phyloP scores from a whole-genome alignment of 768 basidiomycete genomes.

The Lactifluus echinatus region DNA sequence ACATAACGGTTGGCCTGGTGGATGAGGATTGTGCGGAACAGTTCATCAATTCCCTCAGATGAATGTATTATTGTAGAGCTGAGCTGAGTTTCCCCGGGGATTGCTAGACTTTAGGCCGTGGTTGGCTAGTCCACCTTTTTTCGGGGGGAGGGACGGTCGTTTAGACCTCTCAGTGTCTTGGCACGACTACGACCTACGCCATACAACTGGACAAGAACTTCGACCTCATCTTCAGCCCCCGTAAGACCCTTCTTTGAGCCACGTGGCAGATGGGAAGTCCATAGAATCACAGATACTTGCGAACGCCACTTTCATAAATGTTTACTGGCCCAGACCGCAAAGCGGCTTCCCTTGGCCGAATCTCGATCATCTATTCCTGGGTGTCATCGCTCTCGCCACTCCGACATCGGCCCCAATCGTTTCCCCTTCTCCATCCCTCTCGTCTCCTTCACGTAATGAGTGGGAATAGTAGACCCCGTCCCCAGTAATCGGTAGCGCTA shows the following conservation, averaged over 20 bases:
- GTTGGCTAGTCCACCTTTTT: not conserved
- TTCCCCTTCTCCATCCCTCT: not conserved
- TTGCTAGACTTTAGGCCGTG: not conserved
- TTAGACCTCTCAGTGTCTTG: not conserved
- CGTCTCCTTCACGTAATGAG: not conserved
- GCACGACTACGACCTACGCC: not conserved
- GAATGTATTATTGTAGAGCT: not conserved
- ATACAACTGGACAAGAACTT: not conserved
- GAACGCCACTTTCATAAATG: not conserved
- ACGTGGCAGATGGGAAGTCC: not conserved
- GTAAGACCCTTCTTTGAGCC: not conserved
- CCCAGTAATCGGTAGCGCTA: not conserved
- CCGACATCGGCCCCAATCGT: not conserved
- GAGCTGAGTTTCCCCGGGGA: not conserved
- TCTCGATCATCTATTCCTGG: not conserved
- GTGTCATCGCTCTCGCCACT: not conserved
- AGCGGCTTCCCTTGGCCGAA: conserved; percentile 6
- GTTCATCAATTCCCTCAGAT: not conserved
- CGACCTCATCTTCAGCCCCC: not conserved
- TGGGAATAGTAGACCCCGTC: not conserved
- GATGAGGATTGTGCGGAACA: not conserved
- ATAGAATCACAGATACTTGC: not conserved
- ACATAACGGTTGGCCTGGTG: not conserved
- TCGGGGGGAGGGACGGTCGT: not conserved
- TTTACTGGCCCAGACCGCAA: not conserved